Evolutionary conservation across 2,329 filamentous ascomycete species (phyloP), one percentile per base, ranked within the genome.

Genomic region (Drechslerella coelobrocha): DNA sequence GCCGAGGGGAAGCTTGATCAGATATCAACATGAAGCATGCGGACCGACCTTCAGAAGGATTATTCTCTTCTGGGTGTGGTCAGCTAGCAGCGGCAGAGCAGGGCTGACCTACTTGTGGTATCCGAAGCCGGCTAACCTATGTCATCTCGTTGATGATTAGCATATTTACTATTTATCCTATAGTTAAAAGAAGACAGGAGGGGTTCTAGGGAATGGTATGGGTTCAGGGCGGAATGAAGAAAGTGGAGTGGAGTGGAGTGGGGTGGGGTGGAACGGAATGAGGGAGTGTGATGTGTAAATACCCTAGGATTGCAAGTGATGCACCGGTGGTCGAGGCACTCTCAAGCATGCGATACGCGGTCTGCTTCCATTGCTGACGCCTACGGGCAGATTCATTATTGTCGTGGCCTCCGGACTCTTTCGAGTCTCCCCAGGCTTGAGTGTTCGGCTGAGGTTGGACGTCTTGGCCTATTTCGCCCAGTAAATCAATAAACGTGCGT

Each of bases 271-370:
- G 31, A 10, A 45, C 19, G 41, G 62, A 74, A 41, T 73, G 69
- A 72, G 52, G 48, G 27, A n/a, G 34, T 34, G n/a, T 12, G 37
- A 24, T 24, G 12, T 19, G 86, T 17, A n/a, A n/a, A n/a, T 84
- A 81, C 74, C 87, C 90, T 29, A 93, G 81, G 14, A 93, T 85
- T 9, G 88, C 75, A 61, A 93, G 88, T 21, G 88, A 91, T 24
- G 89, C 88, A 68, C 91, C 84, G 0, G 89, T 91, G 0, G 90
- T 92, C 7, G 86, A 87, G 1, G 89, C 89, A 4, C 88, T 82
- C 78, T 93, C 90, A 59, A 86, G 79, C 86, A 91, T 90, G 77
- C 88, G 90, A 39, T 81, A 79, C 6, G 79, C 71, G 1, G 81
- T 82, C 19, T 72, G 62, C 29, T 62, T 72, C 72, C 72, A 75